Evolutionary conservation across 2,329 filamentous ascomycete genomes (phyloP).

Genomic region (Parastagonospora avenae): DNA sequence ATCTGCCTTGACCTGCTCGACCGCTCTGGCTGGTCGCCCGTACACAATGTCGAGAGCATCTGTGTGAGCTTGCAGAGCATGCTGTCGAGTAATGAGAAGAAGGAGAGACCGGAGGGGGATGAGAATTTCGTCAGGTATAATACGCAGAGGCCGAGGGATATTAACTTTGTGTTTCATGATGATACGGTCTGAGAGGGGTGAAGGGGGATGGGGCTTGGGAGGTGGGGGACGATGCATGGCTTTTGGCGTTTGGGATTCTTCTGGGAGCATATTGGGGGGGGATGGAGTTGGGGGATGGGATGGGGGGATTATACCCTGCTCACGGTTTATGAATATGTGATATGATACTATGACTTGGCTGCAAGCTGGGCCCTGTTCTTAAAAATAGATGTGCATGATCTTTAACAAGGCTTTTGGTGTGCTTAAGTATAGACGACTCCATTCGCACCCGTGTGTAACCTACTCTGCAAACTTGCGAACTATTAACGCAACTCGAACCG

Average conservation of each 20-base stretch:
- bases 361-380: too few relatives aligned
- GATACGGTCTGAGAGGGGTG: slow-evolving; percentile 58
- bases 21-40: slow-evolving; percentile 88
- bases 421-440: too few relatives aligned
- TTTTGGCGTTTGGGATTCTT: background rate
- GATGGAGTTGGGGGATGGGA: background rate
- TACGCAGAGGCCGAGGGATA: slow-evolving; percentile 79
- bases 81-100: slow-evolving; percentile 91
- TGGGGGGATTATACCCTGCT: background rate
- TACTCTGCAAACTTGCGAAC: too few relatives aligned
- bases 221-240: background rate
- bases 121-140: slow-evolving; percentile 86
- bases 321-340: too few relatives aligned
- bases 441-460: too few relatives aligned
- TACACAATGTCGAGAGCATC: slow-evolving; percentile 95
- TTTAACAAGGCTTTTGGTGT: too few relatives aligned
- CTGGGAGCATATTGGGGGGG: background rate
- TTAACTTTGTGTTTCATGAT: slow-evolving; percentile 94
- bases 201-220: background rate
- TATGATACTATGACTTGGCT: too few relatives aligned
- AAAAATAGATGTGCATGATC: background rate
- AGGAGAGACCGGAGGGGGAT: slow-evolving; percentile 88
- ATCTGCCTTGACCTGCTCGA: slow-evolving; percentile 96
- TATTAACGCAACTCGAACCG: too few relatives aligned
- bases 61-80: slow-evolving; percentile 98